A percentile compares a stretch with the other conserved stretches of the same genome.
Evolutionary conservation across 208 protist species (phyloP).

Genomic region (Giardia muris): DNA sequence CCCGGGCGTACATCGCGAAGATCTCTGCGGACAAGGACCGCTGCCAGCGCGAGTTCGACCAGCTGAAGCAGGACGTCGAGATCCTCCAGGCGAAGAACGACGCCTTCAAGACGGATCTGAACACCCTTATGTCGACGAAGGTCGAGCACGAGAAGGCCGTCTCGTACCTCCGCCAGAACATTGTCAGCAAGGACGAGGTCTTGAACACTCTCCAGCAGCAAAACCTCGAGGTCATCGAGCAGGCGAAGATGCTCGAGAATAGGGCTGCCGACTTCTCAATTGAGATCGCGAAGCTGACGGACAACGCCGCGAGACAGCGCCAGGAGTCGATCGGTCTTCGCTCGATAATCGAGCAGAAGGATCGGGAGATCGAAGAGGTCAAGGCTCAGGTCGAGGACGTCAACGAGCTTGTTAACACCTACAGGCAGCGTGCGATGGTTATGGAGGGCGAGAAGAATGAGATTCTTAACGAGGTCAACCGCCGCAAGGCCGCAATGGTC

Average conservation of each 20-base stretch:
- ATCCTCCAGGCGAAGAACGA: neutral
- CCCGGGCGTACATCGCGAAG: neutral
- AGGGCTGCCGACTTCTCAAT: neutral
- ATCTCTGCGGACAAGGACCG: neutral
- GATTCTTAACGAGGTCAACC: neutral
- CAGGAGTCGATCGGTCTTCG: neutral
- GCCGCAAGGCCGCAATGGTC: neutral
- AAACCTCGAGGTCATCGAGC: neutral
- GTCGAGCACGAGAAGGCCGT: neutral
- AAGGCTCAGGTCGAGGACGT: neutral
- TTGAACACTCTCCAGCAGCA: neutral
- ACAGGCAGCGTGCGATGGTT: neutral
- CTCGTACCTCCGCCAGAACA: neutral
- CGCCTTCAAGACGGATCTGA: neutral
- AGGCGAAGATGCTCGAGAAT: neutral
- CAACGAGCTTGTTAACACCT: neutral
- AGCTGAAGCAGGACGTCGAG: neutral
- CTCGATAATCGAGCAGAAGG: neutral
- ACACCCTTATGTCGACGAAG: neutral
- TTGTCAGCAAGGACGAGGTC: constrained; percentile 8
- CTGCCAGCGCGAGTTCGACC: neutral
- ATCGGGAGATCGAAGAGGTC: neutral
- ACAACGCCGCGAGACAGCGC: neutral
- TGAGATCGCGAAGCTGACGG: neutral
- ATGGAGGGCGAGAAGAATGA: neutral